These are phyloP conservation scores for Dioscorea cayenensis DNA, from an alignment of 116 monocot genomes.

Conservation along the genomic window DNA sequence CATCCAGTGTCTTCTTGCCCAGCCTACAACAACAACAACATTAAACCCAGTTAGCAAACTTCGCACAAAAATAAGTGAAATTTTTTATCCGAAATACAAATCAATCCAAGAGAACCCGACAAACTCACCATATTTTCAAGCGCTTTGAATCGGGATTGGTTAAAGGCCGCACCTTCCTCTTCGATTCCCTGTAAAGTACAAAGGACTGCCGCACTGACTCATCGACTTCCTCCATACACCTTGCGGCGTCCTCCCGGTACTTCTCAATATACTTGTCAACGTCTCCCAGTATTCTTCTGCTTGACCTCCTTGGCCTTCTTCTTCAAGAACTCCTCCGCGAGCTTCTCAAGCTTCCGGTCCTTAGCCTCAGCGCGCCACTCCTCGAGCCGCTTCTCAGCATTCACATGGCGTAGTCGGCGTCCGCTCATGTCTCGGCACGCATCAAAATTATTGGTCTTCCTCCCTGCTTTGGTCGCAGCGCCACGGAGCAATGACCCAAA, in stretches of 20 bases:
- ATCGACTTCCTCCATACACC: slow-evolving; percentile 71
- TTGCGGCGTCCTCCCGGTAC: slow-evolving; percentile 65
- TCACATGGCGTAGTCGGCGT: slow-evolving; percentile 82
- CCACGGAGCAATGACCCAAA: slow-evolving; percentile 94
- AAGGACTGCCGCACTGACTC: slow-evolving; percentile 72
- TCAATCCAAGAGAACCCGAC: background rate
- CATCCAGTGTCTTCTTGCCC: slow-evolving; percentile 75
- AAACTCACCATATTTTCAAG: slow-evolving; percentile 72
- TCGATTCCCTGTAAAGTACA: slow-evolving; percentile 55
- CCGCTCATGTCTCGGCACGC: slow-evolving; percentile 97
- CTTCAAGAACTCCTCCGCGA: slow-evolving; percentile 84
- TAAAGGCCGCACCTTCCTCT: slow-evolving; percentile 43
- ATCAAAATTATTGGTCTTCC: slow-evolving; percentile 98
- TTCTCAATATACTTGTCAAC: slow-evolving; percentile 77
- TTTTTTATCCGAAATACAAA: no score
- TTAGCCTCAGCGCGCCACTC: slow-evolving; percentile 88
- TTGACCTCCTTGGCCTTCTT: slow-evolving; percentile 83
- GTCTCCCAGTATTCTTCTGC: slow-evolving; percentile 36
- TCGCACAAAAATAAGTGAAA: background rate
- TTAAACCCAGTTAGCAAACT: background rate
- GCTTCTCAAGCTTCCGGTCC: slow-evolving; percentile 67
- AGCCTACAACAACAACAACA: slow-evolving; percentile 39
- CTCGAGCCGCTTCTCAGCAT: slow-evolving; percentile 90
- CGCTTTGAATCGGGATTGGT: slow-evolving; percentile 46
- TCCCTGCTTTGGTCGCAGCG: slow-evolving; percentile 96